These are phyloP conservation scores for Cochlearia excelsa DNA, from an alignment of 345 rosid genomes.

Conservation along the genomic window DNA sequence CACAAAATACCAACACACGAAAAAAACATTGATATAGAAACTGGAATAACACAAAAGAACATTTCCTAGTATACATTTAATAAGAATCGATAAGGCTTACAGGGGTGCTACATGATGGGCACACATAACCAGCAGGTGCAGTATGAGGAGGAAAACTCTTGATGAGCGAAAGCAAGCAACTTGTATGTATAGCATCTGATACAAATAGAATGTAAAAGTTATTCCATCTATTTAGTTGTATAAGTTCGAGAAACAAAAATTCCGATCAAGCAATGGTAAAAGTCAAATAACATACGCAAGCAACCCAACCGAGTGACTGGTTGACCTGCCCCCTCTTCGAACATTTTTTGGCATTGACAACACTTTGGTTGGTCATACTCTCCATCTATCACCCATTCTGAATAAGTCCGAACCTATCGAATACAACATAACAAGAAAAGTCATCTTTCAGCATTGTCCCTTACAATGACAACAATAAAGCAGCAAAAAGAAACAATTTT, in stretches of 20 bases:
- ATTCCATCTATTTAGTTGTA: background rate
- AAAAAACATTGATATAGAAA: slow-evolving; percentile 8
- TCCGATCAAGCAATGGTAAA: slow-evolving; percentile 23
- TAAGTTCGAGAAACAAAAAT: slow-evolving; percentile 5
- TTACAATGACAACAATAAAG: slow-evolving; percentile 2
- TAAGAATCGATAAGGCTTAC: slow-evolving; percentile 44
- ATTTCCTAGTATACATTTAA: background rate
- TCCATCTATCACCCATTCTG: slow-evolving; percentile 99
- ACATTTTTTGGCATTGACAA: slow-evolving; percentile 69
- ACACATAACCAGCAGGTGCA: slow-evolving; percentile 92
- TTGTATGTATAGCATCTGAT: slow-evolving; percentile 85
- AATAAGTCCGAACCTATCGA: slow-evolving; percentile 84
- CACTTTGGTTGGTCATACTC: slow-evolving; percentile 98
- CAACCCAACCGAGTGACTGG: slow-evolving; percentile 95
- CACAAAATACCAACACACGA: background rate
- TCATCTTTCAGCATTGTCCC: slow-evolving; percentile 13
- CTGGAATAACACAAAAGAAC: background rate
- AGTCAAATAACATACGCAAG: slow-evolving; percentile 67
- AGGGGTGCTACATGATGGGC: slow-evolving; percentile 82
- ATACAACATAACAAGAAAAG: slow-evolving; percentile 12
- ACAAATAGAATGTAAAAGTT: slow-evolving; percentile 24
- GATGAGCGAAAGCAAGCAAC: slow-evolving; percentile 75
- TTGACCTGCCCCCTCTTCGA: slow-evolving; percentile 63
- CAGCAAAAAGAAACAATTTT: background rate
- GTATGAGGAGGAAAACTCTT: slow-evolving; percentile 91